Evolutionary conservation across 2,329 filamentous ascomycete species (phyloP).

Genomic region (Ceratocystis harringtonii): DNA sequence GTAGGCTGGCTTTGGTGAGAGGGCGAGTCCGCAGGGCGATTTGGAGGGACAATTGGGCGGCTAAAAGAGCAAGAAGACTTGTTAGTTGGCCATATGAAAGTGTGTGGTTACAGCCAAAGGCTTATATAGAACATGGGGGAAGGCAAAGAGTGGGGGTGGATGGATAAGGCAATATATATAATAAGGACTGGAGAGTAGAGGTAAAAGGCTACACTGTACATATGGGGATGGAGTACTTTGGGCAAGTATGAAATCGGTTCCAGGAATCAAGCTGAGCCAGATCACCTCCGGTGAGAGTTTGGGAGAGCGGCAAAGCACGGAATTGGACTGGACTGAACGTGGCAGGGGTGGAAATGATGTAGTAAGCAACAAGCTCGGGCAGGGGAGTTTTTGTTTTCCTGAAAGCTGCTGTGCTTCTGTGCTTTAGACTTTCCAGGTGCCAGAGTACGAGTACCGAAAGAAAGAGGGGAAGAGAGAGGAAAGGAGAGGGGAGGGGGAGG

Average conservation of each 20-base stretch:
- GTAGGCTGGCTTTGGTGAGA: neutral
- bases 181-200: neutral
- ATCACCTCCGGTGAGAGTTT: slow-evolving; percentile 2
- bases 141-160: neutral
- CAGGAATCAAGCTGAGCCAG: slow-evolving; percentile 1
- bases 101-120: neutral
- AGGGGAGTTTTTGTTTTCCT: neutral
- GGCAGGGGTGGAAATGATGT: slow-evolving; percentile 3
- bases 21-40: neutral
- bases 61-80: neutral
- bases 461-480: neutral
- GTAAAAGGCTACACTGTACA: neutral
- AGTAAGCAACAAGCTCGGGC: neutral
- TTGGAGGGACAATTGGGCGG: slow-evolving; percentile 6
- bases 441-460: neutral
- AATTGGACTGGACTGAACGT: neutral
- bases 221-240: neutral
- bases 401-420: no score
- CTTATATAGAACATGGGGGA: neutral
- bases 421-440: neutral
- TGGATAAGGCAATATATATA: neutral
- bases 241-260: neutral
- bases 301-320: slow-evolving; percentile 4
- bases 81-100: neutral
- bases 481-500: neutral